Percentiles rank a stretch among this genome's conserved stretches.
Evolutionary conservation across 495 filamentous ascomycete species (phyloP).

Genomic region (Xylaria longipes): DNA sequence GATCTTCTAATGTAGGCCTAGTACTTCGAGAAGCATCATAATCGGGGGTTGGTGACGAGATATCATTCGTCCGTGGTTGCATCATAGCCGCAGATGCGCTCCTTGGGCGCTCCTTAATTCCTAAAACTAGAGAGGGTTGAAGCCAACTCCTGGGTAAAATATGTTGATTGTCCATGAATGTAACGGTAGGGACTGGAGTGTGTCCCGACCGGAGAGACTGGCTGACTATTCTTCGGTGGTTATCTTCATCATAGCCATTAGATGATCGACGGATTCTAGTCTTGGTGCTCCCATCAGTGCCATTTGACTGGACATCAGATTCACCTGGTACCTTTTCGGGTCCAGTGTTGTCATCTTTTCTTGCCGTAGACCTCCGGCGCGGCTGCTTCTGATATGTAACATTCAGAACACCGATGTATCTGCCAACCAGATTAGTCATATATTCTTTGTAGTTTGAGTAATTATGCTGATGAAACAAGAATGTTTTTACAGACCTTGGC

Average conservation of each 20-base stretch:
- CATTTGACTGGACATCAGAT: constrained; percentile 33
- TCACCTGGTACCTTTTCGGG: constrained; percentile 35
- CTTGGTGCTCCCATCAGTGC: constrained; percentile 27
- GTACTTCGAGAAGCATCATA: constrained; percentile 16
- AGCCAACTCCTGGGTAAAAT: constrained; percentile 87
- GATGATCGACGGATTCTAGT: constrained; percentile 18
- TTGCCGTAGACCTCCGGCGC: constrained; percentile 66
- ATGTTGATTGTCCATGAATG: constrained; percentile 93
- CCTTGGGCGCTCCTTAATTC: constrained; percentile 36
- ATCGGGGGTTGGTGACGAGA: not conserved
- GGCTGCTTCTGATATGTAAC: constrained; percentile 91
- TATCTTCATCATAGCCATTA: constrained; percentile 35
- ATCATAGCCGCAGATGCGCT: constrained; percentile 46
- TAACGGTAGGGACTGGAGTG: constrained; percentile 80
- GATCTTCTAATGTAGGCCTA: constrained; percentile 54
- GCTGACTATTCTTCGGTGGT: constrained; percentile 73
- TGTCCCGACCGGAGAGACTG: constrained; percentile 65
- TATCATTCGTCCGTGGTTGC: constrained; percentile 27
- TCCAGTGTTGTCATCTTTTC: constrained; percentile 47
- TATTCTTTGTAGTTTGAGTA: not conserved
- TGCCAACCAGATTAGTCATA: constrained; percentile 44
- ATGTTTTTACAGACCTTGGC: constrained; percentile 73
- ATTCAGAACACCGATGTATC: constrained; percentile 97
- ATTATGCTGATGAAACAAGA: not conserved
- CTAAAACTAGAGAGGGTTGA: constrained; percentile 43